Conservation (phyloP, 805 yeast genomes). For the Myxozyma vanderwaltii region DNA sequence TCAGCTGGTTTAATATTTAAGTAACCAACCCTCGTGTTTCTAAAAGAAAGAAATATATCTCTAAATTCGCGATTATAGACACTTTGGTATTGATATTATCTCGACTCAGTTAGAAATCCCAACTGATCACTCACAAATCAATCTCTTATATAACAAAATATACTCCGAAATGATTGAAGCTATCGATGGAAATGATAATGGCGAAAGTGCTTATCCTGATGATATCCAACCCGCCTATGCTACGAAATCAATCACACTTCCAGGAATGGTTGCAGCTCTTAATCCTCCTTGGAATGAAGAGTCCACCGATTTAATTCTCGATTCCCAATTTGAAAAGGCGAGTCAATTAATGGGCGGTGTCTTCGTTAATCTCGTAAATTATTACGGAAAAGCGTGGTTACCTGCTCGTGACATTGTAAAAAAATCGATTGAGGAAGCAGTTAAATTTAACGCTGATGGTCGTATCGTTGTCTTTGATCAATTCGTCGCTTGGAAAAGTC, state of each 20-base stretch:
- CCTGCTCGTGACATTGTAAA: slow-evolving; percentile 83
- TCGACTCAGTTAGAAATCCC: slow-evolving; percentile 50
- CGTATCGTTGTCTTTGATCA: slow-evolving; percentile 70
- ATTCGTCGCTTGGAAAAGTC: slow-evolving; percentile 96
- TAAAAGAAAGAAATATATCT: too few species aligned
- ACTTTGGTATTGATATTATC: slow-evolving; percentile 48
- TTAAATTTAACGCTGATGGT: slow-evolving; percentile 65
- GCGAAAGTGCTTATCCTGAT: slow-evolving; percentile 70
- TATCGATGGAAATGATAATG: slow-evolving; percentile 95
- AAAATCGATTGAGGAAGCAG: slow-evolving; percentile 65
- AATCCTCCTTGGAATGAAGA: slow-evolving; percentile 86
- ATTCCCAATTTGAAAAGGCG: slow-evolving; percentile 67
- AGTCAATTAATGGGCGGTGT: slow-evolving; percentile 80
- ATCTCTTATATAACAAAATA: slow-evolving; percentile 69
- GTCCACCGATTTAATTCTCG: slow-evolving; percentile 61
- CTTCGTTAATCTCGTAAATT: slow-evolving; percentile 65
- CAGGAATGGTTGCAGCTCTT: slow-evolving; percentile 72
- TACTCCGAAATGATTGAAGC: slow-evolving; percentile 88
- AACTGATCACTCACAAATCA: slow-evolving; percentile 50
- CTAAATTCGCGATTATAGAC: slow-evolving; percentile 32
- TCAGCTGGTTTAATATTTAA: slow-evolving; percentile 94
- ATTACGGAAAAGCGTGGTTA: slow-evolving; percentile 83
- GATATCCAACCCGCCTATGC: slow-evolving; percentile 64
- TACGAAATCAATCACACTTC: slow-evolving; percentile 73
- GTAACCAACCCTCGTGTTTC: too few species aligned